Conservation (phyloP, 106 monocot genomes). For the Agapanthus africanus region DNA sequence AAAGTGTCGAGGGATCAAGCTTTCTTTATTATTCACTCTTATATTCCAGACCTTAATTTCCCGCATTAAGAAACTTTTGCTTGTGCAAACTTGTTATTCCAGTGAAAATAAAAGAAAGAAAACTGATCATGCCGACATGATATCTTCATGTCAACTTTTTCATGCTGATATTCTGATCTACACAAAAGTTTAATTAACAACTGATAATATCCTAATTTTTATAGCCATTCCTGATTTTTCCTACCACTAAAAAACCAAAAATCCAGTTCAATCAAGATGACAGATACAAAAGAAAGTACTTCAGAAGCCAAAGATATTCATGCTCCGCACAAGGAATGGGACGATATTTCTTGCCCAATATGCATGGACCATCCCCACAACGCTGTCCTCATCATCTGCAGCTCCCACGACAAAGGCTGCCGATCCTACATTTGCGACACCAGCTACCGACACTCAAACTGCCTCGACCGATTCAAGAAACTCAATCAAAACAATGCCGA, state of each 20-base stretch:
- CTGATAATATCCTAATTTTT: too few species aligned
- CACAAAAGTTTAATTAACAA: not conserved
- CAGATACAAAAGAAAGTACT: conserved; percentile 36
- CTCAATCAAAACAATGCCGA: conserved; percentile 9
- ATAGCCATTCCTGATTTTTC: too few species aligned
- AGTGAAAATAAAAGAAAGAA: not conserved
- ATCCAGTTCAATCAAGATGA: conserved; percentile 30
- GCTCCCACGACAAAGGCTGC: conserved; percentile 77
- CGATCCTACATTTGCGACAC: conserved; percentile 83
- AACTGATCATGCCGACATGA: not conserved
- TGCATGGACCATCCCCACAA: conserved; percentile 97
- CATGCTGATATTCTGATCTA: not conserved
- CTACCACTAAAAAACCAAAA: not conserved
- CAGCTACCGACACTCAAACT: conserved; percentile 81
- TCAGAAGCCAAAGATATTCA: conserved; percentile 17
- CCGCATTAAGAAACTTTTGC: not conserved
- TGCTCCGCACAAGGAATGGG: conserved; percentile 73
- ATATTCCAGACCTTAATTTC: not conserved
- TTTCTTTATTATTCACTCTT: not conserved
- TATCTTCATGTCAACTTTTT: too few species aligned
- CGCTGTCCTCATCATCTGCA: conserved; percentile 69
- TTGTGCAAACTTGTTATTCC: not conserved
- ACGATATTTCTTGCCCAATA: conserved; percentile 67
- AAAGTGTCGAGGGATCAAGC: not conserved
- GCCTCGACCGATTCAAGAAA: conserved; percentile 69